Conservation (phyloP, 164 flowering plant species). For the Vitis labrusca region DNA sequence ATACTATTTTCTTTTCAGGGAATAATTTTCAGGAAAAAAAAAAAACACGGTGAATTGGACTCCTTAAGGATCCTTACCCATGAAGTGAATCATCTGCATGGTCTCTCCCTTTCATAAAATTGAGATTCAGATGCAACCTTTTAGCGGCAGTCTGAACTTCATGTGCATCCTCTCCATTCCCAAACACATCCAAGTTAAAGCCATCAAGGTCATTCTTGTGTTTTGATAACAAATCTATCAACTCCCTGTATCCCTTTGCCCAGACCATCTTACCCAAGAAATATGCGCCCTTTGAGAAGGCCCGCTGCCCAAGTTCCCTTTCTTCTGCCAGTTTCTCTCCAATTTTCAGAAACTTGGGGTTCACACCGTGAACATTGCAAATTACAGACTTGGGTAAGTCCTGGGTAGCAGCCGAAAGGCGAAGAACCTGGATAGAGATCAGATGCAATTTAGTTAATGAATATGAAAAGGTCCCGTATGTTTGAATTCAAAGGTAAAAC, state of each 20-base stretch:
- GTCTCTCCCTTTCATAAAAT: constrained; percentile 89
- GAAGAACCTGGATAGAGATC: constrained; percentile 66
- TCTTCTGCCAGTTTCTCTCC: constrained; percentile 87
- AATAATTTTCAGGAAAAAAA: too few species aligned
- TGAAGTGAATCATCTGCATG: constrained; percentile 96
- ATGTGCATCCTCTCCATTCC: constrained; percentile 95
- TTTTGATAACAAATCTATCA: constrained; percentile 79
- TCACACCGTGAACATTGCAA: constrained; percentile 99
- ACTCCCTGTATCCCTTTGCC: constrained; percentile 94
- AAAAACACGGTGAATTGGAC: neutral
- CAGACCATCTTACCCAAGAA: constrained; percentile 98
- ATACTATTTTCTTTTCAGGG: too few species aligned
- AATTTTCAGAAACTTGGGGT: constrained; percentile 84
- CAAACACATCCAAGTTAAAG: constrained; percentile 88
- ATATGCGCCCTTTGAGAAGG: constrained; percentile 93
- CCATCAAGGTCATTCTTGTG: constrained; percentile 79
- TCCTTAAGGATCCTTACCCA: constrained; percentile 42
- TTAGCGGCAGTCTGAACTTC: constrained; percentile 84
- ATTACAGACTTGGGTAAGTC: constrained; percentile 85
- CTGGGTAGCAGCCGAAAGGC: constrained; percentile 97
- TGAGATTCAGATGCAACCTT: constrained; percentile 66
- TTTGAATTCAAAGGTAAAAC: neutral
- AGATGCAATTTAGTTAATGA: constrained; percentile 5
- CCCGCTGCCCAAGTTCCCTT: constrained; percentile 67
- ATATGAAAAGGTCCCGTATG: too few species aligned